A percentile compares a stretch with the other conserved stretches of the same genome.
These are phyloP conservation scores for Blastomyces emzantsi DNA, from an alignment of 2,329 filamentous ascomycete species.

Conservation along the genomic window DNA sequence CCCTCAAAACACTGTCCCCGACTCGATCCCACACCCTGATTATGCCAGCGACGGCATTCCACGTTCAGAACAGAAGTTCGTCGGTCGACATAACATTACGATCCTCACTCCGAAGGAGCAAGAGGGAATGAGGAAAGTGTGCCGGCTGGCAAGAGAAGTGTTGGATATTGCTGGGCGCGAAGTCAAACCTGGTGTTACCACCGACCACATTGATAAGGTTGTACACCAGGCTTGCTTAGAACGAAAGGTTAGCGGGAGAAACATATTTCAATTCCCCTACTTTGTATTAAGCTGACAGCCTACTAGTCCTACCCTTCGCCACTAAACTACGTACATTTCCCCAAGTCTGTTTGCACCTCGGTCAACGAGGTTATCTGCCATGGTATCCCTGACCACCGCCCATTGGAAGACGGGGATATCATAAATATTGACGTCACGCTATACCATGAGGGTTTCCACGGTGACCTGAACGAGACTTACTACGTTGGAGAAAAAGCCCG, in stretches of 20 bases:
- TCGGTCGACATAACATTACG: constrained; percentile 70
- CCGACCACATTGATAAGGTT: constrained; percentile 88
- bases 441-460: constrained; percentile 91
- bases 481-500: constrained; percentile 87
- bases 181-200: constrained; percentile 82
- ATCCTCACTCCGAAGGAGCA: constrained; percentile 71
- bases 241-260: constrained; percentile 62
- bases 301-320: constrained; percentile 83
- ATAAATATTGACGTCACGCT: constrained; percentile 94
- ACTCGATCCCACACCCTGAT: constrained; percentile 73
- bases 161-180: constrained; percentile 83
- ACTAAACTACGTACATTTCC: constrained; percentile 91
- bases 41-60: constrained; percentile 79
- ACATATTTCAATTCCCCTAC: neutral
- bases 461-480: constrained; percentile 96
- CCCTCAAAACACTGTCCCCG: constrained; percentile 60
- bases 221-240: constrained; percentile 94
- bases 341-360: constrained; percentile 96
- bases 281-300: constrained; percentile 9
- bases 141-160: constrained; percentile 77
- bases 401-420: constrained; percentile 86
- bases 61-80: constrained; percentile 53
- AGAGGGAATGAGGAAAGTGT: constrained; percentile 88
- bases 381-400: constrained; percentile 87
- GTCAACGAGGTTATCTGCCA: constrained; percentile 98